Base-by-base conservation (phyloP, 2,329 filamentous ascomycete genomes). In the Malbranchea zuffiana region DNA sequence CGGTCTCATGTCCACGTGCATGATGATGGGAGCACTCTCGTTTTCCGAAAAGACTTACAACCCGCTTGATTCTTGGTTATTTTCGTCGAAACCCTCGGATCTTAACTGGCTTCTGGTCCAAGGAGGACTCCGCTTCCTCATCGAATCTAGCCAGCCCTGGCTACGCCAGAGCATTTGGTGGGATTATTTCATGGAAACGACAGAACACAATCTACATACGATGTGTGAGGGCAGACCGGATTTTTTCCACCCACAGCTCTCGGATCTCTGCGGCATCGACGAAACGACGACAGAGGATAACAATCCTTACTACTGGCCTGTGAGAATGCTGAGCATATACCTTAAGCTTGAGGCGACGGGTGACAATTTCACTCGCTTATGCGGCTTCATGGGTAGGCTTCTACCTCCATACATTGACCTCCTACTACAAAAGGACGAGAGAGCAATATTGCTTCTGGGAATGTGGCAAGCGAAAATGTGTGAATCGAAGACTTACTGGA, bases 51-150 rank as follows among this genome's bases (percentile, higher is more conserved):
- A 53, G 6, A 45, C 49, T n/a, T 59, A 50, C 40, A 48, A 47
- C 37, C 55, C 57, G 0, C 47, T 42, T 17, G 28, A 48, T 32
- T 60, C 59, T 2, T 61, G 58, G 44, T 50, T 61, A 13, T 61
- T 60, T 45, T 53, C 56, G 10, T 39, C 46, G 3, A 43, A 56
- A 20, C 51, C 53, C 1, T 40, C 45, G 8, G 44, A 52, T 4
- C 46, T 61, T 4, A 60, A 54, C 37, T 62, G 58, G 59, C 50
- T 62, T 16, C 44, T 47, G 2, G 43, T 62, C 11, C 57, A 62
- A 39, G 46, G 50, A 3, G 57, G 57, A 1, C 45, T 62, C 1
- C 49, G 54, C 18, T 50, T 52, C 33, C 46, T 61, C 8, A 46
- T 61, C 8, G 32, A 45, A 13, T 47, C 49, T 5, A 47, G 51